A percentile compares a stretch with the other conserved stretches of the same genome.
Conservation (phyloP, 805 yeast species). For the Alloascoidea hylecoeti region DNA sequence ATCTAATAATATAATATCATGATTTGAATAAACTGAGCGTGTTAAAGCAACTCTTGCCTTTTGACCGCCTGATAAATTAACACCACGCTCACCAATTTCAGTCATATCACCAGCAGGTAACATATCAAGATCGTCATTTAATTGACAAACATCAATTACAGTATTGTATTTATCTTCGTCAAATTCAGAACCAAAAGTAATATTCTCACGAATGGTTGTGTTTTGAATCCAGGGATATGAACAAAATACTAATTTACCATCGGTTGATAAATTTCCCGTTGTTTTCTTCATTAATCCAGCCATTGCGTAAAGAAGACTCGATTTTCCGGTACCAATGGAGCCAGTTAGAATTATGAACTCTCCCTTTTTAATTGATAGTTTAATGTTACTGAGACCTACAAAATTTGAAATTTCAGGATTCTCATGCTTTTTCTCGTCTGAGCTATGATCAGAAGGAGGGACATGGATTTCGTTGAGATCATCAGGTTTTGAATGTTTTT, state of each 20-base stretch:
- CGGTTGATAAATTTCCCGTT: slow-evolving; percentile 33
- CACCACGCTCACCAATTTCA: slow-evolving; percentile 84
- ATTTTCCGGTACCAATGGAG: slow-evolving; percentile 70
- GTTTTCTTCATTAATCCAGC: slow-evolving; percentile 55
- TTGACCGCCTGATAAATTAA: slow-evolving; percentile 83
- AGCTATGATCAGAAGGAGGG: background rate
- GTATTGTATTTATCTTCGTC: slow-evolving; percentile 34
- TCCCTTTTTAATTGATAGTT: slow-evolving; percentile 39
- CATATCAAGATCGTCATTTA: slow-evolving; percentile 48
- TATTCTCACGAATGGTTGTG: slow-evolving; percentile 63
- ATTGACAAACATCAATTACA: slow-evolving; percentile 50
- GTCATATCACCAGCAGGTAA: slow-evolving; percentile 66
- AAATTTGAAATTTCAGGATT: slow-evolving; percentile 11
- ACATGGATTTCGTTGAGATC: too few species aligned
- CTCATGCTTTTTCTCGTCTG: slow-evolving; percentile 1
- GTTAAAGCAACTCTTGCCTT: slow-evolving; percentile 79
- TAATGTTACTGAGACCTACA: slow-evolving; percentile 33
- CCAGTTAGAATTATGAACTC: slow-evolving; percentile 74
- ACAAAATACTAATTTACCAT: slow-evolving; percentile 38
- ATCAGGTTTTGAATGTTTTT: slow-evolving; percentile 4
- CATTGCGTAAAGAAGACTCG: slow-evolving; percentile 57
- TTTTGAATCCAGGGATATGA: slow-evolving; percentile 81
- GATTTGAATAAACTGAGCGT: slow-evolving; percentile 58
- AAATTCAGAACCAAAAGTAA: slow-evolving; percentile 47
- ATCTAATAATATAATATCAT: slow-evolving; percentile 57